A percentile compares a stretch with the other conserved stretches of the same genome.
Evolutionary conservation across 345 rosid genomes (phyloP).

Genomic region (Syzygium grande): DNA sequence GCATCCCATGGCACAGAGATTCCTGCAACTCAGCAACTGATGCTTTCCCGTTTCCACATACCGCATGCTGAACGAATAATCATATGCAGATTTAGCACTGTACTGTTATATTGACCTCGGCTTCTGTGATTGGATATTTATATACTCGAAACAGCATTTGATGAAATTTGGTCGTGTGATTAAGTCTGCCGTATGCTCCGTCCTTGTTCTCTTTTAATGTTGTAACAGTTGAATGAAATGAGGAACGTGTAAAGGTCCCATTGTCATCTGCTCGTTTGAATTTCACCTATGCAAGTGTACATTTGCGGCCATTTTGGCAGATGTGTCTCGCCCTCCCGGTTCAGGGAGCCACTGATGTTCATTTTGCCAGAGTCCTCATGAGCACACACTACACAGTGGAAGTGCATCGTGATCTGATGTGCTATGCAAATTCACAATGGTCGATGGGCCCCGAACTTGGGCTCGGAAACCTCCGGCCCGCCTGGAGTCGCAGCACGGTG

Average conservation of each 20-base stretch:
- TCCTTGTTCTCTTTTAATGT: neutral
- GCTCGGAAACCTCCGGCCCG: neutral
- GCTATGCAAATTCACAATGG: neutral
- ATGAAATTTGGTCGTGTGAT: neutral
- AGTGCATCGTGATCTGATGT: neutral
- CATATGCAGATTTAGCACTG: neutral
- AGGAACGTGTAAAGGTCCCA: neutral
- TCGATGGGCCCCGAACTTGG: neutral
- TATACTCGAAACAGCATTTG: neutral
- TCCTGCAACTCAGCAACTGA: slow-evolving; percentile 46
- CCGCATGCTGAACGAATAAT: neutral
- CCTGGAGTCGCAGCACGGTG: neutral
- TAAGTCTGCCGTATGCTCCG: neutral
- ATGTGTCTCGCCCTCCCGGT: neutral
- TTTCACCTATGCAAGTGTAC: neutral
- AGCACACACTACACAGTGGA: neutral
- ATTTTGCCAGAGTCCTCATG: neutral
- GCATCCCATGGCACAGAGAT: slow-evolving; percentile 76
- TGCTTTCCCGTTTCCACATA: neutral
- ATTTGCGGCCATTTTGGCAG: neutral
- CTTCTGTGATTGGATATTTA: neutral
- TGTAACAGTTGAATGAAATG: neutral
- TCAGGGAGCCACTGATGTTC: neutral
- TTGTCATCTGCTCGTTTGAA: neutral
- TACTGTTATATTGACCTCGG: neutral